phyloP scores from a whole-genome alignment of 2,329 filamentous ascomycete genomes.

The Fusarium devonianum region DNA sequence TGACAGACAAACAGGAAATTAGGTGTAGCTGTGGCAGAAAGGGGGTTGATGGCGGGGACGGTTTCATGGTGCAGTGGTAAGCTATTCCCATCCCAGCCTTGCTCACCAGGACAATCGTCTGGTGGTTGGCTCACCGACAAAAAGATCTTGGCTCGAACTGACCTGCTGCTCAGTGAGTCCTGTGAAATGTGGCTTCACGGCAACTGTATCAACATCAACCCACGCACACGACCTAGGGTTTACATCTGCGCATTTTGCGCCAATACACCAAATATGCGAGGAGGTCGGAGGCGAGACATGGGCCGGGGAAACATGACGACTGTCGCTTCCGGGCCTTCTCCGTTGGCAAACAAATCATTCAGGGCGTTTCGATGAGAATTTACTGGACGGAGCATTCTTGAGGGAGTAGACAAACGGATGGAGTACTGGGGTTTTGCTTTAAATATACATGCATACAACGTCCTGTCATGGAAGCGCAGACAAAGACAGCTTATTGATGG shows the following conservation, averaged over 20 bases:
- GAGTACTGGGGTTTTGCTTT: slow-evolving; percentile 28
- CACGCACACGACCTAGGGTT: slow-evolving; percentile 63
- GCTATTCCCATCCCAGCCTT: slow-evolving; percentile 33
- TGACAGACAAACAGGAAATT: slow-evolving; percentile 53
- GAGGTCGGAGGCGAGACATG: slow-evolving; percentile 56
- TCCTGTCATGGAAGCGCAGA: not conserved
- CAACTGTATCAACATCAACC: slow-evolving; percentile 67
- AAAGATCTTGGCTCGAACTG: slow-evolving; percentile 20
- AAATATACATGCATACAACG: slow-evolving; percentile 20
- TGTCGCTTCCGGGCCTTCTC: slow-evolving; percentile 44
- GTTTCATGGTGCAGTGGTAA: slow-evolving; percentile 71
- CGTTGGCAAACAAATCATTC: slow-evolving; percentile 53
- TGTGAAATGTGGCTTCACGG: slow-evolving; percentile 72
- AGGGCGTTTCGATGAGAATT: slow-evolving; percentile 50
- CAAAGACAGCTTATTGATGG: slow-evolving; percentile 2
- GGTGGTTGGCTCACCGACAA: slow-evolving; percentile 1
- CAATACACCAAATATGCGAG: slow-evolving; percentile 63
- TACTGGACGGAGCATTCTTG: slow-evolving; percentile 31
- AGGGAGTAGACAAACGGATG: slow-evolving; percentile 30
- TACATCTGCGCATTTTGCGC: slow-evolving; percentile 71
- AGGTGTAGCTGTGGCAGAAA: slow-evolving; percentile 64
- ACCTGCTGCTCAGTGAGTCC: slow-evolving; percentile 58
- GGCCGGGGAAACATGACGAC: slow-evolving; percentile 44
- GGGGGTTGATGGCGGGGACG: slow-evolving; percentile 54
- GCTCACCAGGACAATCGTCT: not conserved